Conservation (phyloP, 345 rosid species). For the Salix purpurea region DNA sequence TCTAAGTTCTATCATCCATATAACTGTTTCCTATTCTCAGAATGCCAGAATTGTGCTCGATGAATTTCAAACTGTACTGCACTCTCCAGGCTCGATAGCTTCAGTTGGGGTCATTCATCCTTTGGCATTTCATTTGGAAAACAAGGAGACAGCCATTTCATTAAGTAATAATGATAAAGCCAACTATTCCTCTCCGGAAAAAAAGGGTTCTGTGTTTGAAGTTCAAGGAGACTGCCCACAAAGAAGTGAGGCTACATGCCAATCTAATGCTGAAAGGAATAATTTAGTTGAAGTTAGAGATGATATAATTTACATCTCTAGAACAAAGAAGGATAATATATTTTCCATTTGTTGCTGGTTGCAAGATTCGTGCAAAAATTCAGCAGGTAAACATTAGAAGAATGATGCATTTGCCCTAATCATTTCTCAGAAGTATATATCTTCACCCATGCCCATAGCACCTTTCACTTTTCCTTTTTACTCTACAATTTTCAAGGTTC, state of each 20-base stretch:
- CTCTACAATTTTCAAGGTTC: background rate
- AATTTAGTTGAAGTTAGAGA: conserved; percentile 37
- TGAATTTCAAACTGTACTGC: conserved; percentile 66
- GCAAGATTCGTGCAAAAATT: conserved; percentile 42
- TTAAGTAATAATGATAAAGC: conserved; percentile 13
- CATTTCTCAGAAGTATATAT: background rate
- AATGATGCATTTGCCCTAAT: background rate
- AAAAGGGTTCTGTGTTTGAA: conserved; percentile 48
- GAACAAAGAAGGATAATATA: conserved; percentile 43
- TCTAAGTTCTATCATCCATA: background rate
- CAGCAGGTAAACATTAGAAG: conserved; percentile 50
- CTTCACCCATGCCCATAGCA: background rate
- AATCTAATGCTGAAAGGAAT: conserved; percentile 25
- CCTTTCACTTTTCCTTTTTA: conserved; percentile 5
- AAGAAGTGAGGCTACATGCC: conserved; percentile 30
- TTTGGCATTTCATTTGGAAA: conserved; percentile 63
- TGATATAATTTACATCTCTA: conserved; percentile 44
- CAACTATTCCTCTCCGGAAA: conserved; percentile 24
- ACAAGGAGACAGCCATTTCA: conserved; percentile 36
- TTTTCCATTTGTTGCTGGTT: conserved; percentile 87
- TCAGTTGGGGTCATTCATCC: conserved; percentile 94
- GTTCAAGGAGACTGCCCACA: conserved; percentile 49
- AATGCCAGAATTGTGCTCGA: conserved; percentile 81
- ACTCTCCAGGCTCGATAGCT: conserved; percentile 85
- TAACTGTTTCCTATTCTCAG: conserved; percentile 36